Base-by-base conservation (phyloP, 2,329 filamentous ascomycete genomes). In the Aspergillus aculeatus region DNA sequence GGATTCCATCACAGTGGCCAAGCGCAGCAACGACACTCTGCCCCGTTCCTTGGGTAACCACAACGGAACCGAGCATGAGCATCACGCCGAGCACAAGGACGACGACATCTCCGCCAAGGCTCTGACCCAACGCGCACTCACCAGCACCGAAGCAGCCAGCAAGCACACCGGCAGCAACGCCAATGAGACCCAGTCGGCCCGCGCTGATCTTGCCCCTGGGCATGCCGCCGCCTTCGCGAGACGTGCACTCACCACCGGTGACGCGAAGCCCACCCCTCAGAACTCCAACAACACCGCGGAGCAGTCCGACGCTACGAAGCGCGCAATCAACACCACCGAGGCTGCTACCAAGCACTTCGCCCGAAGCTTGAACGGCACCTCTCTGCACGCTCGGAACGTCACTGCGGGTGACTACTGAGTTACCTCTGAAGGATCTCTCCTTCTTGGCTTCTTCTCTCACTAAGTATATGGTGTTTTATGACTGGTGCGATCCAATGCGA, bases 361-460 rank as follows among this genome's bases (percentile, higher is more conserved):
- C 14, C 50, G 57, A 23, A 41, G 54, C 21, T 51, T 48, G 47
- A 65, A 65, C 23, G 47, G 56, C 5, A 65, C 64, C 31, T 54
- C 35, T 9, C 5, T 49, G 12, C 47, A 49, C 12, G 47, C 47
- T 24, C 47, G 47, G 19, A 49, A 49, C 23, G 47, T 14, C 21
- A 49, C 47, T 10, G 47, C 7, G 11, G 24, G 23, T 49, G 47
- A 14, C 12, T 24, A 26, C 11, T 49, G 21, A 26, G 3, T 6
- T 23, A 23, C 23, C 7, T 49, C 3, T 21, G 19, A 41, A 31
- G 23, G 19, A 16, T 14, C 56, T 35, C 53, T 31, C 49, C 21
- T 14, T 48, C n/a, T 29, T 38, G 14, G 12, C 21, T 21, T 41
- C 47, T 54, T 14, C 7, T 59, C 50, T 14, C 32, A 16, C 2